Conservation (phyloP, 805 yeast species). For the Blastobotrys parvus region DNA sequence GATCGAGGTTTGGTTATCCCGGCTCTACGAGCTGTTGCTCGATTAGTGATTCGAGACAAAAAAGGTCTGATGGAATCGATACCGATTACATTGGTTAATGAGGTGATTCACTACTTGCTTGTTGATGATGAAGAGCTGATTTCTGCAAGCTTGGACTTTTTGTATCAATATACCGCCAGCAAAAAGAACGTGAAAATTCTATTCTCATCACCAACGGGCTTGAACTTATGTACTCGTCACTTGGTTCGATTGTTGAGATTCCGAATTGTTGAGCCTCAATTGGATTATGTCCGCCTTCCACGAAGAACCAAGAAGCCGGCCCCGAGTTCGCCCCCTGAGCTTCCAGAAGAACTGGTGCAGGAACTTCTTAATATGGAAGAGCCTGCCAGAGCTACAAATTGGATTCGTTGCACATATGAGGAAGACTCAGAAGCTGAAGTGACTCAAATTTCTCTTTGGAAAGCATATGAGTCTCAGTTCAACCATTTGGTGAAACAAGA, state of each 20-base stretch:
- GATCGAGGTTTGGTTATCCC: constrained; percentile 69
- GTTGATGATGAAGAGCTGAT: constrained; percentile 63
- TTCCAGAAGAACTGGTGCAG: constrained; percentile 47
- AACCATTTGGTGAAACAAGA: constrained; percentile 47
- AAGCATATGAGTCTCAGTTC: constrained; percentile 84
- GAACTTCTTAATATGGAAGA: constrained; percentile 62
- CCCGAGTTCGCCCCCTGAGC: constrained; percentile 57
- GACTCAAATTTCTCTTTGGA: constrained; percentile 93
- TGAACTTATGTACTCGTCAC: constrained; percentile 30
- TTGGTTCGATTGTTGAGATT: constrained; percentile 55
- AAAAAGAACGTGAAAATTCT: constrained; percentile 46
- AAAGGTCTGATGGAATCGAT: constrained; percentile 45
- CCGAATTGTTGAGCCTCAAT: constrained; percentile 31
- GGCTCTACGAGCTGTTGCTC: constrained; percentile 65
- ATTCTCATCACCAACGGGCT: constrained; percentile 28
- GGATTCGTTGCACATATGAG: constrained; percentile 90
- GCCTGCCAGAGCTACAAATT: constrained; percentile 84
- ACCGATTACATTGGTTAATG: constrained; percentile 39
- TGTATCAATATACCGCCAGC: constrained; percentile 72
- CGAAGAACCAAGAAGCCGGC: constrained; percentile 45
- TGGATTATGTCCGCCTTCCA: constrained; percentile 31
- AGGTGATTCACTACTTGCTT: constrained; percentile 49
- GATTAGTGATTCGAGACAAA: constrained; percentile 61
- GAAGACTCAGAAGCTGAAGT: constrained; percentile 74
- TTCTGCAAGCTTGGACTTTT: constrained; percentile 67